Percentiles rank a stretch among this genome's conserved stretches.
Conservation (phyloP, 306 rosid genomes). For the Prunus armeniaca region DNA sequence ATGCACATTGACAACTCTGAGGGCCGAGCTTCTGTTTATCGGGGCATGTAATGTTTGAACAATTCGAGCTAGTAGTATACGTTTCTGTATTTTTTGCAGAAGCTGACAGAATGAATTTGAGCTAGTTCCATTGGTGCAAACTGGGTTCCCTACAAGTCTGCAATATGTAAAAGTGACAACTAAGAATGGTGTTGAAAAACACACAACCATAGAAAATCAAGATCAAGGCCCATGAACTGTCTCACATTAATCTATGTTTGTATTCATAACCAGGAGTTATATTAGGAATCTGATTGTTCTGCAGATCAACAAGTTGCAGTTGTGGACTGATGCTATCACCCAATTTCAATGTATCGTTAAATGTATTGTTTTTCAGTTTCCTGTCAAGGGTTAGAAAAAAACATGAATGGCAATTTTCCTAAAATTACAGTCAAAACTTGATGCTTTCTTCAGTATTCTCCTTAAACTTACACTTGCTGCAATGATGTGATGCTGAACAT, state of each 20-base stretch:
- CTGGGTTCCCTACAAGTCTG: slow-evolving; percentile 87
- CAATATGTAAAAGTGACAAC: slow-evolving; percentile 19
- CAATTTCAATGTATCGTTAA: slow-evolving; percentile 60
- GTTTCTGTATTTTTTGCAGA: slow-evolving; percentile 39
- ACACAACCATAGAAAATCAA: slow-evolving; percentile 3
- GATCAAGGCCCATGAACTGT: background rate
- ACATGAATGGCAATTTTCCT: slow-evolving; percentile 8
- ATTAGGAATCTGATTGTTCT: slow-evolving; percentile 58
- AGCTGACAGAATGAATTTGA: slow-evolving; percentile 54
- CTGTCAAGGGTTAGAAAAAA: slow-evolving; percentile 33
- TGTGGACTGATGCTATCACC: slow-evolving; percentile 59
- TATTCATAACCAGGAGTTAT: slow-evolving; percentile 43
- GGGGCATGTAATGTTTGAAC: slow-evolving; percentile 56
- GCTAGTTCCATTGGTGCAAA: slow-evolving; percentile 39
- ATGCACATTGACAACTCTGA: slow-evolving; percentile 86
- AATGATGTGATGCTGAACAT: slow-evolving; percentile 64
- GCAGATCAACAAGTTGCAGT: slow-evolving; percentile 76
- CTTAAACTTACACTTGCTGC: slow-evolving; percentile 82
- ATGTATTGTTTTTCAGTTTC: slow-evolving; percentile 62
- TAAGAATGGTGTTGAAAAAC: slow-evolving; percentile 15
- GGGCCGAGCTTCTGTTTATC: slow-evolving; percentile 64
- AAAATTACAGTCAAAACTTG: background rate
- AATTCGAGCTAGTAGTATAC: slow-evolving; percentile 67
- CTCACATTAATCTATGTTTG: slow-evolving; percentile 67
- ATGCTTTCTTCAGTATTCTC: slow-evolving; percentile 2